Evolutionary conservation across 345 rosid species (phyloP), one percentile per base, ranked within the genome.

Genomic region (Pistacia atlantica): DNA sequence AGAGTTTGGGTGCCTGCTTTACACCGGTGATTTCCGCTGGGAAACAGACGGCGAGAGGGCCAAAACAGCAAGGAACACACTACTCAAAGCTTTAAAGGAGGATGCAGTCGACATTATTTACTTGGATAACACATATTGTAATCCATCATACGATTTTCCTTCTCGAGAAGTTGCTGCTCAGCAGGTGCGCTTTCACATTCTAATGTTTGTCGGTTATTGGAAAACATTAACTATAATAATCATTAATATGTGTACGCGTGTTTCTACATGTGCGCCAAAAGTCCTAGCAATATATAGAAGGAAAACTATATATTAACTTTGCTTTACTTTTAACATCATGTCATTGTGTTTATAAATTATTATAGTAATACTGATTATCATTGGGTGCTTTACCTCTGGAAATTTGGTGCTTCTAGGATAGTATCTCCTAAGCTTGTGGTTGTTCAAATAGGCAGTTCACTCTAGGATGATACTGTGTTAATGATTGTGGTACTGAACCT

Each of bases 11-110:
- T 88, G 90, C 82, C 51, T 84, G 82, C 88, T 94, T 8, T 92
- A 84, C 84, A 92, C 94, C 0, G 96, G 94, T 5, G 93, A 91
- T 78, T 92, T 92, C 75, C 89, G 92, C 0, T 92, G 98, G 98
- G 95, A 89, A 67, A 35, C 57, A 1, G 54, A 61, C 18, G 33
- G 81, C 14, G 83, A 81, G 71, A 82, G 75, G 64, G 80, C 84
- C 1, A 80, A 78, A n/a, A 79, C 33, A 54, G 85, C 79, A 7
- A 87, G 81, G 69, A 75, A 56, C 25, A 75, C 76, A 57, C 89
- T 94, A 22, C 65, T 81, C 33, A 62, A 78, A 72, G 93, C 92
- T 79, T 79, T 92, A 8, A 10, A 84, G 20, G 79, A 82, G 14
- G 65, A 78, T 55, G 78, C 62, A 3, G 86, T 92, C 4, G 81